These are phyloP conservation scores for Geotrichum europaeum DNA, from an alignment of 1,139 yeast species.

Conservation along the genomic window DNA sequence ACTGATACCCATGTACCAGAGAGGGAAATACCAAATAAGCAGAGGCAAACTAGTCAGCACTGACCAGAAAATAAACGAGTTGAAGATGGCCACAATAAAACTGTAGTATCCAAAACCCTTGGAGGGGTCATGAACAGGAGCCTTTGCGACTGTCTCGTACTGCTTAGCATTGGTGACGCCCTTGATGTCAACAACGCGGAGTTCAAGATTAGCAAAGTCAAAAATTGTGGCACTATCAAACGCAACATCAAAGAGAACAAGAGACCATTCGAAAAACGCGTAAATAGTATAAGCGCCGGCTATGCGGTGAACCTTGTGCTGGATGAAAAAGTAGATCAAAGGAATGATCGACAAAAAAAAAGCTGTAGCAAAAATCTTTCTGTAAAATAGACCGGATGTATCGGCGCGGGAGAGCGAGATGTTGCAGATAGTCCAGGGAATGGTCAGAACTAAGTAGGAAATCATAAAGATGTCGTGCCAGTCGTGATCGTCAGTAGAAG, in stretches of 20 bases:
- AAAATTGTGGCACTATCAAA: constrained; percentile 75
- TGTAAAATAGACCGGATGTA: constrained; percentile 45
- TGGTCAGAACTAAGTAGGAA: constrained; percentile 73
- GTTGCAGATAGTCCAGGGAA: constrained; percentile 81
- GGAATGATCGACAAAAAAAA: constrained; percentile 76
- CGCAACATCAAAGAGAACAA: constrained; percentile 72
- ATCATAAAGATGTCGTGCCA: constrained; percentile 96
- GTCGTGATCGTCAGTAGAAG: constrained; percentile 95
- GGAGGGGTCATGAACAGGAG: constrained; percentile 19
- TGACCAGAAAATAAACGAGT: constrained; percentile 71
- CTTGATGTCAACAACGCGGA: constrained; percentile 40
- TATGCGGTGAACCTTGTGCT: constrained; percentile 79
- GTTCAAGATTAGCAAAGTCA: constrained; percentile 58
- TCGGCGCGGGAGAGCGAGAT: constrained; percentile 49
- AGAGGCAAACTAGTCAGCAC: constrained; percentile 72
- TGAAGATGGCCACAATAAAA: constrained; percentile 30
- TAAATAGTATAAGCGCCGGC: constrained; percentile 95
- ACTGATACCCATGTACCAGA: constrained; percentile 96
- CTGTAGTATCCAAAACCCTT: constrained; percentile 28
- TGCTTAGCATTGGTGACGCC: constrained; percentile 31
- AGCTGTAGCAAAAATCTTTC: constrained; percentile 49
- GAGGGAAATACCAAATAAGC: constrained; percentile 93
- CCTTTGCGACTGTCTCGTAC: constrained; percentile 11
- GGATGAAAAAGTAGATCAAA: constrained; percentile 80
- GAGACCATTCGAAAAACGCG: constrained; percentile 91